Evolutionary conservation across 2,329 filamentous ascomycete species (phyloP), one percentile per base, ranked within the genome.

Genomic region (Neobulgaria alba): DNA sequence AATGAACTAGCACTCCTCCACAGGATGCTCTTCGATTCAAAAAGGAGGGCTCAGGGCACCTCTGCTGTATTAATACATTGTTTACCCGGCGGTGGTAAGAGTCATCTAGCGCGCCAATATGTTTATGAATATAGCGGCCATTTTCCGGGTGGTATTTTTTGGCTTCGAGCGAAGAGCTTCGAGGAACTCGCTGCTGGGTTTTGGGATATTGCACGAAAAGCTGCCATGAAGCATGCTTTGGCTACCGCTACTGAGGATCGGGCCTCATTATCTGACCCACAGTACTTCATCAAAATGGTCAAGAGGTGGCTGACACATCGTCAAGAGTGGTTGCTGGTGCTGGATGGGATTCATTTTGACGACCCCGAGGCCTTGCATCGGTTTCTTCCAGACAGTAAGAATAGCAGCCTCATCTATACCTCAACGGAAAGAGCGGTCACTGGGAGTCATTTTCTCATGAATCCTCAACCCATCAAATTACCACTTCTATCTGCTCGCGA

Each of bases 121-220:
- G 71, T 82, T 20, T 82, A 77, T 51, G 59, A 65, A 3, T 72
- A 82, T 51, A 72, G 67, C 26, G 61, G 67, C 3, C 64, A 73
- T 45, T 85, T 79, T 50, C 71, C 73, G 0, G 79, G 78, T 2
- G 81, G 81, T 1, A 68, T 83, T 32, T 85, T 82, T 57, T 85
- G 81, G 81, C 69, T 84, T 12, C 71, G 77, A 36, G 75, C 77
- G 7, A 79, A 77, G 48, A 75, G 73, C 1, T 56, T 66, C 3
- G 63, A 74, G 38, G 76, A 80, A 36, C 66, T 77, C 23, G 71
- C 72, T 38, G 72, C 75, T 35, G 75, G 75, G 21, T 84, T 74
- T 55, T 80, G 76, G 73, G 73, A 78, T 36, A 80, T 85, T 46
- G 78, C 76, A 1, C 72, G 73, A 54, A 71, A 69, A 10, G 71